Evolutionary conservation across 2,329 filamentous ascomycete genomes (phyloP), one percentile per base, ranked within the genome.

Genomic region (Teratosphaeria epicoccoides): DNA sequence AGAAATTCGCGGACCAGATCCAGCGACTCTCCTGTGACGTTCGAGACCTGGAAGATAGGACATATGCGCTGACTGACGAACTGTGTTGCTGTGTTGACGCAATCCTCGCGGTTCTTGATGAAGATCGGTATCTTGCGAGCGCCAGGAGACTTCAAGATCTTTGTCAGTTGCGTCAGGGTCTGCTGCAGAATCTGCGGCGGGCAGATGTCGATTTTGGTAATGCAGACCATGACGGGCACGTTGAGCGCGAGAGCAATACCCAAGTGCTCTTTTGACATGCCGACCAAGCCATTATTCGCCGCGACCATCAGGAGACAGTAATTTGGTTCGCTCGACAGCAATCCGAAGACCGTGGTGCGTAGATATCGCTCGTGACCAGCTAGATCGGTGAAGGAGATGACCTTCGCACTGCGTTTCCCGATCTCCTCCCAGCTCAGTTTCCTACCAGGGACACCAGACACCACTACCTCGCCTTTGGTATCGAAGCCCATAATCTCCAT

Each of bases 401-500:
- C 90, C 75, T 98, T 98, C 48, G 91, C 80, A 62, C 88, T 94
- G 59, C 89, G 85, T 70, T 87, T 88, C 50, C 93, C 93, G 65
- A 98, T 96, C 68, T 98, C 93, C 68, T 96, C 91, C 93, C 93
- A 98, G 3, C 90, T 91, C 28, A 97, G 74, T 71, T 85, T 88
- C 67, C 93, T 81, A 1, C 89, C 91, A 2, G 90, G 87, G 0
- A 84, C 85, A 53, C 85, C 85, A 37, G 87, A 91, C 14, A 83
- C 81, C 14, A 97, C 80, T 24, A 95, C 85, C 24, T 90, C 81
- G 24, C 93, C 91, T 51, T 80, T 79, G 48, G 85, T 88, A 68
- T 97, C 89, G 61, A 96, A 98, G 1, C 93, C 93, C 85, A 97
- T 89, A 55, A 97, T 97, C 69, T 98, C 93, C 90, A 97, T 94